Conservation (phyloP, 306 rosid genomes). For the Medicago arabica region DNA sequence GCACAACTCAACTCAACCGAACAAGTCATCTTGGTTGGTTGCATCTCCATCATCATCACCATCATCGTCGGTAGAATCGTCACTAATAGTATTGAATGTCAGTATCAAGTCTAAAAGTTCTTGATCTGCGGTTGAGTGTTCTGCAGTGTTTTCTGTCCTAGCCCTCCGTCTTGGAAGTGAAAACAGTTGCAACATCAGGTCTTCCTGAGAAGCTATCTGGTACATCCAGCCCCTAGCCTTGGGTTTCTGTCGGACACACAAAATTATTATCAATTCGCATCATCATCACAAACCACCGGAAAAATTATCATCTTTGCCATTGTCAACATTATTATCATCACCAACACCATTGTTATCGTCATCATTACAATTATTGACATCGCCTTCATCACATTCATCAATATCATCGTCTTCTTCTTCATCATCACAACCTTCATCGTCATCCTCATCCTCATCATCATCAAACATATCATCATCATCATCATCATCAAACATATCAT, state of each 20-base stretch:
- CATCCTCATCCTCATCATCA: background rate
- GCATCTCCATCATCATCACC: constrained; percentile 58
- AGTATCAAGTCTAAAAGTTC: constrained; percentile 64
- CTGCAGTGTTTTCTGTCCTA: constrained; percentile 52
- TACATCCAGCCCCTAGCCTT: constrained; percentile 83
- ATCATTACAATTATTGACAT: constrained; percentile 4
- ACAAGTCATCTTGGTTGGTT: constrained; percentile 59
- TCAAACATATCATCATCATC: background rate
- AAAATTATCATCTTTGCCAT: constrained; percentile 51
- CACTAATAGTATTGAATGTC: constrained; percentile 58
- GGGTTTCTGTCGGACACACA: constrained; percentile 80
- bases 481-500: background rate
- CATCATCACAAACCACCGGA: constrained; percentile 53
- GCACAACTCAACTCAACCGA: constrained; percentile 53
- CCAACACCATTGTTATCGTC: constrained; percentile 26
- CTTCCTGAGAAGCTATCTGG: constrained; percentile 62
- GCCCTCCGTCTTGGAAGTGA: constrained; percentile 62
- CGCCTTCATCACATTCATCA: constrained; percentile 13
- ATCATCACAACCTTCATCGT: background rate
- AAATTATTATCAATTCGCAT: constrained; percentile 53
- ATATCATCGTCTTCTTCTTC: constrained; percentile 4
- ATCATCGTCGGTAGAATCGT: constrained; percentile 55
- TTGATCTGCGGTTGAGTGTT: constrained; percentile 47
- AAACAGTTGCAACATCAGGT: constrained; percentile 74
- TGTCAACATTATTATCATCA: constrained; percentile 44